Conservation (phyloP, 306 rosid genomes). For the Inga leiocalycina region DNA sequence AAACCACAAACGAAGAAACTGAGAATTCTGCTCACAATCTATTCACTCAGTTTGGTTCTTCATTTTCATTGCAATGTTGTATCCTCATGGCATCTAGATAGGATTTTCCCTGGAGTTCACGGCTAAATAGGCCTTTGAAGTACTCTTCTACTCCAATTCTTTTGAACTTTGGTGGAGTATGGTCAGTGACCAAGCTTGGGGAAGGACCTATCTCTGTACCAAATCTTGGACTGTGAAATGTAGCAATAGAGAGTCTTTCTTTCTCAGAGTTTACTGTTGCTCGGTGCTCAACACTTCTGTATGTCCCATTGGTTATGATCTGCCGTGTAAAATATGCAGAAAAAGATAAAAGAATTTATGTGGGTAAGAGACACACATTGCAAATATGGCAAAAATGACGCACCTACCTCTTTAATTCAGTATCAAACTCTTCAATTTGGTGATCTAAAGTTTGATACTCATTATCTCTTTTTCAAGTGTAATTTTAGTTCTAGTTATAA, state of each 20-base stretch:
- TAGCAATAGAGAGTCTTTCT: slow-evolving; percentile 51
- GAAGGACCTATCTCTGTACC: slow-evolving; percentile 47
- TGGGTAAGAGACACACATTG: background rate
- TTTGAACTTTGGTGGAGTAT: slow-evolving; percentile 45
- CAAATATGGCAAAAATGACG: background rate
- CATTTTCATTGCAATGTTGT: background rate
- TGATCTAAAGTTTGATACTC: background rate
- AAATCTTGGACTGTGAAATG: slow-evolving; percentile 32
- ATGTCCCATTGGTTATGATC: slow-evolving; percentile 43
- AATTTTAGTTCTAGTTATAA: background rate
- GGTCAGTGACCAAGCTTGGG: slow-evolving; percentile 36
- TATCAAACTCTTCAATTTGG: background rate
- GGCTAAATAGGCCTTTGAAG: slow-evolving; percentile 34
- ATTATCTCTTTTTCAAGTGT: background rate
- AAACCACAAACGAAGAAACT: background rate
- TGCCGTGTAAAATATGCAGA: slow-evolving; percentile 17
- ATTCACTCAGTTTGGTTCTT: background rate
- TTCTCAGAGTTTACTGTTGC: slow-evolving; percentile 37
- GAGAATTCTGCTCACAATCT: background rate
- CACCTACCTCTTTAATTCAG: background rate
- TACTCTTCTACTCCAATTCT: slow-evolving; percentile 28
- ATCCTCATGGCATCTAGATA: slow-evolving; percentile 38
- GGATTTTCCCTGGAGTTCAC: slow-evolving; percentile 44
- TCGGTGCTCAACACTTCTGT: slow-evolving; percentile 46
- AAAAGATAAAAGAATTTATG: background rate